phyloP scores from a whole-genome alignment of 305 asterid species.

The Fraxinus baroniana region DNA sequence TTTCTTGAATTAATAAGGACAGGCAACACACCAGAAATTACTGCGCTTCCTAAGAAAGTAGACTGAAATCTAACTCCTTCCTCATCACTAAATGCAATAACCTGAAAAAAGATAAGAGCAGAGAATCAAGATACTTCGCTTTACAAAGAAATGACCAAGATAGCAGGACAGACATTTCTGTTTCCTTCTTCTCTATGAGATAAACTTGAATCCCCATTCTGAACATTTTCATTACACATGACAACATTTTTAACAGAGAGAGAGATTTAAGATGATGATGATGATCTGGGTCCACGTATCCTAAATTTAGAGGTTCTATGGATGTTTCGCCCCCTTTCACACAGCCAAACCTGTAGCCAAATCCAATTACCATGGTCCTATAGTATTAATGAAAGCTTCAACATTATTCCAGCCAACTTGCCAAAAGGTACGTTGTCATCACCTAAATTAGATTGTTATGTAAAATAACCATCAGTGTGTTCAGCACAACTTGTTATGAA shows the following conservation, averaged over 20 bases:
- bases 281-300: not conserved
- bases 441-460: not conserved
- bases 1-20: constrained; percentile 29
- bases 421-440: not conserved
- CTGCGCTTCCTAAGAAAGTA: constrained; percentile 98
- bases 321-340: not conserved
- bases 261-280: not conserved
- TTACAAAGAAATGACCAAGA: not conserved
- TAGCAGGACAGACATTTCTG: not conserved
- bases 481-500: not conserved
- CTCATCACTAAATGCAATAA: constrained; percentile 94
- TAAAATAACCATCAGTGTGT: not conserved
- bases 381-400: not conserved
- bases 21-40: constrained; percentile 88
- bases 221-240: not conserved
- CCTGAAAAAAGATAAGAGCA: constrained; percentile 38
- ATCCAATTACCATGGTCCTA: not conserved
- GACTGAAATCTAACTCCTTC: constrained; percentile 98
- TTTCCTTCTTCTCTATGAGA: not conserved
- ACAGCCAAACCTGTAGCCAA: not conserved
- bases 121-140: not conserved
- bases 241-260: not conserved
- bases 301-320: not conserved
- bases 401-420: not conserved
- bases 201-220: not conserved